Evolutionary conservation across 306 rosid genomes (phyloP).

Genomic region (Acacia melanoxylon): DNA sequence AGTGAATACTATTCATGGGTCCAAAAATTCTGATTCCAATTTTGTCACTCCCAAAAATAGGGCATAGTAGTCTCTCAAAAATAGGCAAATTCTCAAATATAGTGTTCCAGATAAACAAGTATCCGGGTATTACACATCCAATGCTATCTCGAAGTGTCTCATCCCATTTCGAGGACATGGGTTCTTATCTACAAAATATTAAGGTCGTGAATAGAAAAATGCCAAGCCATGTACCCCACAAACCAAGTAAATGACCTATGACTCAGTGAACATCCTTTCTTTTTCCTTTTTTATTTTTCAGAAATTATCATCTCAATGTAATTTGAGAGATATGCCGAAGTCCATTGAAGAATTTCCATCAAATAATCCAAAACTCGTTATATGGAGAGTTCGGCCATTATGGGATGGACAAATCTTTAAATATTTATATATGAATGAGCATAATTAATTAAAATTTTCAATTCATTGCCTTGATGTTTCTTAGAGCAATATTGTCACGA

Average conservation of each 20-base stretch:
- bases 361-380: no score
- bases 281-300: no score
- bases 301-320: no score
- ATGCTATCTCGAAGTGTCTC: constrained; percentile 32
- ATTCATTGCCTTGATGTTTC: neutral
- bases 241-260: no score
- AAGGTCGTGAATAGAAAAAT: neutral
- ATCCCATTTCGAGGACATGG: constrained; percentile 24
- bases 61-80: no score
- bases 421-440: neutral
- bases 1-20: no score
- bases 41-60: no score
- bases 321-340: neutral
- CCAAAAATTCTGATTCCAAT: no score
- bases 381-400: neutral
- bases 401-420: neutral
- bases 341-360: neutral
- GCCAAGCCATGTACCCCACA: neutral
- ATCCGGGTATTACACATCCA: no score
- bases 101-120: no score
- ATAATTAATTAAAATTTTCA: neutral
- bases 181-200: constrained; percentile 7
- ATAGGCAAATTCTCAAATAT: no score
- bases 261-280: no score
- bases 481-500: neutral